These are phyloP conservation scores for Corymbia calophylla DNA, from an alignment of 441 rosid genomes.

Conservation along the genomic window DNA sequence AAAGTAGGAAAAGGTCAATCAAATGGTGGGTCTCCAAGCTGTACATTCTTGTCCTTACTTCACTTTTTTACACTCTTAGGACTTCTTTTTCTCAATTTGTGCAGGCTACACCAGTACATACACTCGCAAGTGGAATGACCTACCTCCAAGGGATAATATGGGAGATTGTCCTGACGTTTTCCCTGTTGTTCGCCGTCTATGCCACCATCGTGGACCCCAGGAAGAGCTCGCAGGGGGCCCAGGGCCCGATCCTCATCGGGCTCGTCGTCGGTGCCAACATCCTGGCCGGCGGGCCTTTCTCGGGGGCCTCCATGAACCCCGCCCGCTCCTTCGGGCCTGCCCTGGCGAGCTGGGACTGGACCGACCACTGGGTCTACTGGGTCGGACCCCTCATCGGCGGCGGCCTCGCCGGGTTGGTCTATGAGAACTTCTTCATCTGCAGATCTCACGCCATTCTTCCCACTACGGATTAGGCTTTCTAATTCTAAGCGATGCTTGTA, in stretches of 20 bases:
- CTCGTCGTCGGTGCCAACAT: constrained; percentile 79
- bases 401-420: constrained; percentile 67
- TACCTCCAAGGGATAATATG: constrained; percentile 62
- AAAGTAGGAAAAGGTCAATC: not conserved
- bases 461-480: constrained; percentile 14
- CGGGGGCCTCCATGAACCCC: constrained; percentile 93
- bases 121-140: constrained; percentile 61
- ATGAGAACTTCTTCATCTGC: constrained; percentile 57
- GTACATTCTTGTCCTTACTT: not conserved
- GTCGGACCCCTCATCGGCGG: constrained; percentile 86
- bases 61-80: not conserved
- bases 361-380: constrained; percentile 94
- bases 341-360: constrained; percentile 74
- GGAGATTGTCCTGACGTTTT: constrained; percentile 74
- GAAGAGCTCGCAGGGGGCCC: constrained; percentile 60
- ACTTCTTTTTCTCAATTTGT: not conserved
- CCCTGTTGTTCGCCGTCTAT: constrained; percentile 75
- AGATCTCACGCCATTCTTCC: constrained; percentile 36
- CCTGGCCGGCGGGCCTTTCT: constrained; percentile 79
- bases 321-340: constrained; percentile 89
- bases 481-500: not conserved
- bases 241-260: constrained; percentile 69
- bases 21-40: not conserved
- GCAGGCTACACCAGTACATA: constrained; percentile 54
- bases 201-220: constrained; percentile 87